Evolutionary conservation across 2,329 filamentous ascomycete species (phyloP), one percentile per base, ranked within the genome.

Genomic region (Colletotrichum siamense): DNA sequence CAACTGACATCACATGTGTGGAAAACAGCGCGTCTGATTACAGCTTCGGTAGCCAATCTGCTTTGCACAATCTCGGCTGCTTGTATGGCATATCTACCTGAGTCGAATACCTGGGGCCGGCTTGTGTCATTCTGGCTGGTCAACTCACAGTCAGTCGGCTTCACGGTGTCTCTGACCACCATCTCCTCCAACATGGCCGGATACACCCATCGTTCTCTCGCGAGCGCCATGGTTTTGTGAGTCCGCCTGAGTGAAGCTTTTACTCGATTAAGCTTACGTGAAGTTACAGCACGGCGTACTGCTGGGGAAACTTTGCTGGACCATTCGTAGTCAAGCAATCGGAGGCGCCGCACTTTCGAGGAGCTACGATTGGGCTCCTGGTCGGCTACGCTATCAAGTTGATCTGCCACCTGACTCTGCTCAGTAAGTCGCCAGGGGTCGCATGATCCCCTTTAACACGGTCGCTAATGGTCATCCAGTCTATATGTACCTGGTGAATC

Each of bases 371-470:
- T 32, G 59, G 59, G 24, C 28, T 62, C 2, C 28, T 34, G 0
- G 59, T 62, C 12, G 59, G 59, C 28, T 62, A 62, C 28, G 59
- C 59, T 3, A 62, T 62, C 59, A 62, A 62, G 59, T 62, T 62
- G 4, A n/a, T 34, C 59, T 62, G 59, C 18, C 59, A 62, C 28
- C 18, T 62, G 2, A 30, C 28, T 15, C 59, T 62, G 5, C 59
- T 62, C 18, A 5, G 59, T 62, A 34, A 9, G 59, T 62, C 18
- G 2, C 8, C n/a, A 22, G 10, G 6, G 6, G 1, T 52, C 44
- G 2, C 3, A 52, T 52, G 3, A 22, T 5, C 5, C 1, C 0
- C 0, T 7, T 7, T n/a, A 12, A 0, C 10, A 13, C n/a, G 44
- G 3, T 4, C 6, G 10, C n/a, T 52, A 52, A 52, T 13, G n/a